phyloP scores from a whole-genome alignment of 768 basidiomycete genomes.

The Mycena epipterygia region DNA sequence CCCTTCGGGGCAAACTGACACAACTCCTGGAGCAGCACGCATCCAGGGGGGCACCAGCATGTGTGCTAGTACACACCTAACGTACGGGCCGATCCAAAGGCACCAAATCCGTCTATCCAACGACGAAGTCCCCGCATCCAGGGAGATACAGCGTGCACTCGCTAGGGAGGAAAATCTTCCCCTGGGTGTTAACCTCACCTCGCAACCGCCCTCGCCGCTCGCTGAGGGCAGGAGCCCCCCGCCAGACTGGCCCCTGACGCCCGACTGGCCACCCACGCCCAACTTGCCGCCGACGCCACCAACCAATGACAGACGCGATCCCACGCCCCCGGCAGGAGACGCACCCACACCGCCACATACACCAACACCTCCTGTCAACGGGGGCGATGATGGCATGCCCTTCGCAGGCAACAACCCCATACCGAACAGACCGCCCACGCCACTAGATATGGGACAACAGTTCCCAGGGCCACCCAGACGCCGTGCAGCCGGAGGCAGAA shows the following conservation, averaged over 20 bases:
- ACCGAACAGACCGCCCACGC: background rate
- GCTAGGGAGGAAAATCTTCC: background rate
- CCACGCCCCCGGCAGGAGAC: too few relatives aligned
- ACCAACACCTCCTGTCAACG: too few relatives aligned
- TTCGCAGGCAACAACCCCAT: background rate
- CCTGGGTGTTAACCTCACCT: background rate
- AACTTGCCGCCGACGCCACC: too few relatives aligned
- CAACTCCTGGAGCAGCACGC: conserved; percentile 18
- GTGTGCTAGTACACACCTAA: background rate
- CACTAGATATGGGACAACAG: too few relatives aligned
- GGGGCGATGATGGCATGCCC: background rate
- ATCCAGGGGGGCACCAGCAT: conserved; percentile 20
- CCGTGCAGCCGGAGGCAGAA: background rate
- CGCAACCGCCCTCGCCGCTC: background rate
- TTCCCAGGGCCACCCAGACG: background rate
- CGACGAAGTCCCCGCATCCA: background rate
- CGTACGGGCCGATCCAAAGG: background rate
- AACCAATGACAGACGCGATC: too few relatives aligned
- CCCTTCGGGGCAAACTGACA: background rate
- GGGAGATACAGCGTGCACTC: background rate
- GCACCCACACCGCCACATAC: too few relatives aligned
- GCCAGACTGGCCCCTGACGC: too few relatives aligned
- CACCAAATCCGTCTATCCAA: background rate
- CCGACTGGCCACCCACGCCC: too few relatives aligned
- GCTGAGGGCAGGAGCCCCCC: too few relatives aligned